These are phyloP conservation scores for Penstemon newberryi DNA, from an alignment of 257 asterid species.

Conservation along the genomic window DNA sequence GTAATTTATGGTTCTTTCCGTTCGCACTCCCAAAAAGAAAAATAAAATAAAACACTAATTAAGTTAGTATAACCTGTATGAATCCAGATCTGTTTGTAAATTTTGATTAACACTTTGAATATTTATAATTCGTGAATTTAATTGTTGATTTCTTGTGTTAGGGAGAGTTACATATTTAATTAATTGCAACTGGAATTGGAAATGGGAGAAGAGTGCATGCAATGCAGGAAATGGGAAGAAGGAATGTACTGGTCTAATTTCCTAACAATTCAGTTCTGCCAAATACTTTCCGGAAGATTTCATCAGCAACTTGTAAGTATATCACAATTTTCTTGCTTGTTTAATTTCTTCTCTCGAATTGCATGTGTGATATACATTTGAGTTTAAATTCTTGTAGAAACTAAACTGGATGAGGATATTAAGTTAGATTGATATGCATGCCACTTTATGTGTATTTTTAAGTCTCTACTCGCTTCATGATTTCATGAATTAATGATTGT, in stretches of 20 bases:
- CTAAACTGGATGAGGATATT: background rate
- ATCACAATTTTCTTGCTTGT: background rate
- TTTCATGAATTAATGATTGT: background rate
- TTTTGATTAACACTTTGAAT: background rate
- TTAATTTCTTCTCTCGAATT: background rate
- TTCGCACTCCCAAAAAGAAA: background rate
- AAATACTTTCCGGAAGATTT: conserved; percentile 33
- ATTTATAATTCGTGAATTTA: background rate
- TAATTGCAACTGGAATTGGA: background rate
- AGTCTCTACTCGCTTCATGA: background rate
- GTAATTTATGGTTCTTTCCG: background rate
- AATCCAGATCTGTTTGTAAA: background rate
- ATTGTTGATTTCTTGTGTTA: background rate
- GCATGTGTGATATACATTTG: background rate
- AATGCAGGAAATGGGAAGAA: conserved; percentile 40
- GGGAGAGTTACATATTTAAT: background rate
- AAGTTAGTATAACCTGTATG: background rate
- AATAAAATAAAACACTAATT: background rate
- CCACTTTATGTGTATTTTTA: background rate
- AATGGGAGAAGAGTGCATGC: conserved; percentile 35
- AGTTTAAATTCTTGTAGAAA: background rate
- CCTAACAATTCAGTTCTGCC: conserved; percentile 40
- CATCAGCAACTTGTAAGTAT: conserved; percentile 35
- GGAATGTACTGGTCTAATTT: conserved; percentile 40
- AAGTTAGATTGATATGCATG: background rate